phyloP scores from a whole-genome alignment of 768 basidiomycete genomes.

The Russula griseocarnosa region DNA sequence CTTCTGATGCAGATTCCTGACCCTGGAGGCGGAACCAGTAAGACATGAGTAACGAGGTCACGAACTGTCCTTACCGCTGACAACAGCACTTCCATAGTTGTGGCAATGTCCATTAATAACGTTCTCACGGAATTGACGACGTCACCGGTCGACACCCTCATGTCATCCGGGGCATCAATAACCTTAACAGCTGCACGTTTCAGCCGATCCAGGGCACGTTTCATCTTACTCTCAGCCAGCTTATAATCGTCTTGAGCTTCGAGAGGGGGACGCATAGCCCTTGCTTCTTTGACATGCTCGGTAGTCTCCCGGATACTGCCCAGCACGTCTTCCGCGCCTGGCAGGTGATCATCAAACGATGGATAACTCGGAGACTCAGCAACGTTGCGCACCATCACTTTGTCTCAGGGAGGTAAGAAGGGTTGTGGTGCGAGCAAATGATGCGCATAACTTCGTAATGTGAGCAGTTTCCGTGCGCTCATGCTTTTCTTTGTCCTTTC shows the following conservation, averaged over 20 bases:
- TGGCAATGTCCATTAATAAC: constrained; percentile 39
- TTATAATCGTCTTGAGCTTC: constrained; percentile 36
- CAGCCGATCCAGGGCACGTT: constrained; percentile 57
- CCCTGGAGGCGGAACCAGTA: background rate
- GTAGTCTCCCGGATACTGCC: constrained; percentile 18
- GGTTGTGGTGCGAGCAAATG: constrained; percentile 23
- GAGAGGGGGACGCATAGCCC: constrained; percentile 3
- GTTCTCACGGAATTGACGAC: constrained; percentile 23
- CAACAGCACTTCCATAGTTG: constrained; percentile 12
- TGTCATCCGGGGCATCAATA: constrained; percentile 38
- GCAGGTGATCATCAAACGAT: background rate
- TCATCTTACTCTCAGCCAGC: constrained; percentile 49
- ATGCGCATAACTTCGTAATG: constrained; percentile 24
- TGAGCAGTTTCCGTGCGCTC: constrained; percentile 11
- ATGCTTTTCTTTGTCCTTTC: background rate
- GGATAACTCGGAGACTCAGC: background rate
- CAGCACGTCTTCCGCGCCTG: constrained; percentile 13
- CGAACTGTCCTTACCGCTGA: constrained; percentile 2
- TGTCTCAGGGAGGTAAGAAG: constrained; percentile 13
- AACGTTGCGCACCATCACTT: constrained; percentile 15
- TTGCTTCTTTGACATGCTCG: constrained; percentile 10
- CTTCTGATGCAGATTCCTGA: constrained; percentile 31
- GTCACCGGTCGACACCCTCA: constrained; percentile 2
- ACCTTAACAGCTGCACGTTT: constrained; percentile 48
- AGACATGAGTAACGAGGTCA: background rate